Evolutionary conservation across 2,329 filamentous ascomycete genomes (phyloP).

Genomic region (Pseudogymnoascus sp.): DNA sequence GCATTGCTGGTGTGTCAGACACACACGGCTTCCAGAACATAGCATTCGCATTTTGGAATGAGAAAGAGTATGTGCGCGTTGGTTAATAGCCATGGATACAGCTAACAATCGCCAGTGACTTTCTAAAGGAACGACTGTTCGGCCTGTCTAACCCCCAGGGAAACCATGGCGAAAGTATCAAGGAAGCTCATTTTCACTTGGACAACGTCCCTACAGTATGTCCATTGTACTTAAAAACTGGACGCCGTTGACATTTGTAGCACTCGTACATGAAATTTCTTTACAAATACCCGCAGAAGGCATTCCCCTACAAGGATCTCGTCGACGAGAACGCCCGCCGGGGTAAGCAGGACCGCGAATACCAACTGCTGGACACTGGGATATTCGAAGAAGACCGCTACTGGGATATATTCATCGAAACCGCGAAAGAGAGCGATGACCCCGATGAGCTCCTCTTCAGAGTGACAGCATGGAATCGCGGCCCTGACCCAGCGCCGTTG

Average conservation of each 20-base stretch:
- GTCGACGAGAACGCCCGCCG: constrained; percentile 75
- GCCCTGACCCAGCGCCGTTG: constrained; percentile 78
- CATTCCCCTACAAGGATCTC: constrained; percentile 87
- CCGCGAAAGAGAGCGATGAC: constrained; percentile 86
- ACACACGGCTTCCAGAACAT: constrained; percentile 88
- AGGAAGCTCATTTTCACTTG: constrained; percentile 92
- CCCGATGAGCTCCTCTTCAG: constrained; percentile 88
- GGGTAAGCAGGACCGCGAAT: constrained; percentile 71
- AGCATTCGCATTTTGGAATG: constrained; percentile 96
- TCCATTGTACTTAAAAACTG: constrained; percentile 13
- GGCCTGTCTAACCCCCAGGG: constrained; percentile 93
- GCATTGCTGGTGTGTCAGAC: constrained; percentile 91
- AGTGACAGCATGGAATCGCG: constrained; percentile 92
- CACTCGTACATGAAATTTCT: constrained; percentile 99
- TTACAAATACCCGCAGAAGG: constrained; percentile 91
- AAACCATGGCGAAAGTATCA: constrained; percentile 94
- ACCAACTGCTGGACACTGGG: constrained; percentile 84
- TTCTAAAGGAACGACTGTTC: constrained; percentile 90
- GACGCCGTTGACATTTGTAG: constrained; percentile 35
- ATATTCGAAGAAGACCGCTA: constrained; percentile 83
- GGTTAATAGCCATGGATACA: background rate
- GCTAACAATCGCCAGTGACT: constrained; percentile 56
- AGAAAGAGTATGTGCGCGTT: constrained; percentile 63
- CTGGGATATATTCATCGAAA: constrained; percentile 97
- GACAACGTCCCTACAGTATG: constrained; percentile 69